Conservation (phyloP, 139 green algal species). For the Chlamydomonas sphaeroides region DNA sequence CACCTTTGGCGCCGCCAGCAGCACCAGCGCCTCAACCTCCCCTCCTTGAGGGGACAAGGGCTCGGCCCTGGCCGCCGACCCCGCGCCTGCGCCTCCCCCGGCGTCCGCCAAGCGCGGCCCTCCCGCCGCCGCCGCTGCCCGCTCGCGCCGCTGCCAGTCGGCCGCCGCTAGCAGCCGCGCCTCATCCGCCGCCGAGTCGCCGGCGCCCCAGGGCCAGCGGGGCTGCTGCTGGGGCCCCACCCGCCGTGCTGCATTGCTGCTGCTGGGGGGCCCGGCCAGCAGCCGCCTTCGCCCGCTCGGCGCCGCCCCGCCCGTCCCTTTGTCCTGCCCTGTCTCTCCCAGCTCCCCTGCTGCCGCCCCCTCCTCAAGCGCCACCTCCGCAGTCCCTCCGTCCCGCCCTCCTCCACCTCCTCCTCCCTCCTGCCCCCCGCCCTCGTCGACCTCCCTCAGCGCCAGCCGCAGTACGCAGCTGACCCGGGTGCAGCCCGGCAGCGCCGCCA, state of each 20-base stretch:
- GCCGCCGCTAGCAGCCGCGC: not conserved
- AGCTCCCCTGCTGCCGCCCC: not conserved
- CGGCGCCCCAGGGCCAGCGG: constrained; percentile 3
- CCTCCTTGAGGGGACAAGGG: too few species aligned
- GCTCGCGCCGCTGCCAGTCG: not conserved
- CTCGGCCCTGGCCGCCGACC: too few species aligned
- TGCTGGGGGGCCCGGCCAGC: not conserved
- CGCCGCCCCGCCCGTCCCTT: too few species aligned
- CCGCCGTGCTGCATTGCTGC: not conserved
- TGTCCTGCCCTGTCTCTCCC: too few species aligned
- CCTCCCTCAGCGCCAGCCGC: not conserved
- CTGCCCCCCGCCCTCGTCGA: too few species aligned
- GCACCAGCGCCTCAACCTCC: not conserved
- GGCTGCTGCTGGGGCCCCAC: too few species aligned
- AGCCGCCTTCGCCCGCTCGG: too few species aligned
- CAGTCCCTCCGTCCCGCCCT: too few species aligned
- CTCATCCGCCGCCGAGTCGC: not conserved
- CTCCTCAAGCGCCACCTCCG: not conserved
- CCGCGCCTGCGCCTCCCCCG: not conserved
- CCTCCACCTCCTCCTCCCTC: not conserved
- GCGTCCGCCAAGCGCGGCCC: not conserved
- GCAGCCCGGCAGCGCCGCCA: constrained; percentile 23
- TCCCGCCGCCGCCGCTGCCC: not conserved
- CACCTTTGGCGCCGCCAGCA: not conserved
- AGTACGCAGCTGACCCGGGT: constrained; percentile 13